Conservation (phyloP, 176 grass and related monocot genomes). For the Rhynchospora breviuscula region DNA sequence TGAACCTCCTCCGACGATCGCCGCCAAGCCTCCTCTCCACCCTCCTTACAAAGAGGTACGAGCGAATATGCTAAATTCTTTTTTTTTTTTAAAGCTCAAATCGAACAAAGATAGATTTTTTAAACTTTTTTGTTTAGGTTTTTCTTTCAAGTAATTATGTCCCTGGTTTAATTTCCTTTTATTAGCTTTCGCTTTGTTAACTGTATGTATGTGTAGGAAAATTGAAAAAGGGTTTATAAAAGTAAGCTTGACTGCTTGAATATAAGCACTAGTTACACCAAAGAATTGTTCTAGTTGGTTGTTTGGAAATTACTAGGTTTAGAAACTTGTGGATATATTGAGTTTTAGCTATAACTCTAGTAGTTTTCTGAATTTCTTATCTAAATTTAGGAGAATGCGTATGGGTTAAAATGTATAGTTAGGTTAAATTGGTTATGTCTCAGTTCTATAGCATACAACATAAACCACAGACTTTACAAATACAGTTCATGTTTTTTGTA, state of each 20-base stretch:
- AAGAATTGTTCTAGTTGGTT: neutral
- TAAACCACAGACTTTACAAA: neutral
- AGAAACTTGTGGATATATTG: neutral
- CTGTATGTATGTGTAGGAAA: neutral
- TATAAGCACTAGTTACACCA: neutral
- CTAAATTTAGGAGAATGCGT: neutral
- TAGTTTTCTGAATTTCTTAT: neutral
- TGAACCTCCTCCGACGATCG: neutral
- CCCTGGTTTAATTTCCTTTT: neutral
- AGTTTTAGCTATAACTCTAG: neutral
- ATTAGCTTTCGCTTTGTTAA: neutral
- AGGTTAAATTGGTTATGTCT: neutral
- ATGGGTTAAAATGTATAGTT: neutral
- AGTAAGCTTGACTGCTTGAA: neutral
- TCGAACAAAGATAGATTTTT: too few relatives aligned
- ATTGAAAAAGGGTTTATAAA: neutral
- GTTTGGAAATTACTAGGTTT: neutral
- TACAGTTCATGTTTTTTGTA: neutral
- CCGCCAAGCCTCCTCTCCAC: neutral
- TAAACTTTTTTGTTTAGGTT: neutral
- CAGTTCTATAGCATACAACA: too few relatives aligned
- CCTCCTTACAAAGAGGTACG: constrained; percentile 34
- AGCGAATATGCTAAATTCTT: neutral
- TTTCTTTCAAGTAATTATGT: neutral
- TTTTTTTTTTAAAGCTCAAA: neutral